These are phyloP conservation scores for Grosmannia huntii DNA, from an alignment of 2,329 filamentous ascomycete genomes.

Conservation along the genomic window DNA sequence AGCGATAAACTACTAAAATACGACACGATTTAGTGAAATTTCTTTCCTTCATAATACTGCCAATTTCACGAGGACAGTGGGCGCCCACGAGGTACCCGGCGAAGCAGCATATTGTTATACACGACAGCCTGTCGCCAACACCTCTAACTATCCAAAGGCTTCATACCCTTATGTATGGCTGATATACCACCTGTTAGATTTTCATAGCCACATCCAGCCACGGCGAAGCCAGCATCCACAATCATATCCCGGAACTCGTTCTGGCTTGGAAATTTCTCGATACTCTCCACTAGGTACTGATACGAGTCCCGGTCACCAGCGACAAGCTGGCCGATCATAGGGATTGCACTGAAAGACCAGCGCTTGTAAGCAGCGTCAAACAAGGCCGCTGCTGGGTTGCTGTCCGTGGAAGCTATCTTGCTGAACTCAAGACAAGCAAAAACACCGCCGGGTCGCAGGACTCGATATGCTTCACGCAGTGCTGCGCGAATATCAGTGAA, in stretches of 20 bases:
- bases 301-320: slow-evolving; percentile 92
- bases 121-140: background rate
- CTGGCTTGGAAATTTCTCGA: slow-evolving; percentile 84
- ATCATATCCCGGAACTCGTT: slow-evolving; percentile 77
- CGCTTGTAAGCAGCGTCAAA: slow-evolving; percentile 84
- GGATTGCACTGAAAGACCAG: slow-evolving; percentile 92
- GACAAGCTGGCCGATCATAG: slow-evolving; percentile 87
- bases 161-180: slow-evolving; percentile 92
- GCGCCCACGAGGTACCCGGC: no score
- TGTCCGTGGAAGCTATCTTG: slow-evolving; percentile 44
- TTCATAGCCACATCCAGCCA: slow-evolving; percentile 75
- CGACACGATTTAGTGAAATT: no score
- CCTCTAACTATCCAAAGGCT: slow-evolving; percentile 38
- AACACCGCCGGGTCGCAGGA: slow-evolving; percentile 86
- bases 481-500: slow-evolving; percentile 86
- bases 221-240: slow-evolving; percentile 67
- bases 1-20: no score
- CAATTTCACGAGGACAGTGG: no score
- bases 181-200: slow-evolving; percentile 87
- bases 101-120: background rate
- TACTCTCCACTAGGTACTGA: slow-evolving; percentile 97
- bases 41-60: no score
- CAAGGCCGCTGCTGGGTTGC: slow-evolving; percentile 47
- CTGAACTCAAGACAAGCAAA: slow-evolving; percentile 96
- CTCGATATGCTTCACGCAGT: slow-evolving; percentile 69